Conservation (phyloP, 495 filamentous ascomycete genomes). For the Staphylotrichum longicolle region DNA sequence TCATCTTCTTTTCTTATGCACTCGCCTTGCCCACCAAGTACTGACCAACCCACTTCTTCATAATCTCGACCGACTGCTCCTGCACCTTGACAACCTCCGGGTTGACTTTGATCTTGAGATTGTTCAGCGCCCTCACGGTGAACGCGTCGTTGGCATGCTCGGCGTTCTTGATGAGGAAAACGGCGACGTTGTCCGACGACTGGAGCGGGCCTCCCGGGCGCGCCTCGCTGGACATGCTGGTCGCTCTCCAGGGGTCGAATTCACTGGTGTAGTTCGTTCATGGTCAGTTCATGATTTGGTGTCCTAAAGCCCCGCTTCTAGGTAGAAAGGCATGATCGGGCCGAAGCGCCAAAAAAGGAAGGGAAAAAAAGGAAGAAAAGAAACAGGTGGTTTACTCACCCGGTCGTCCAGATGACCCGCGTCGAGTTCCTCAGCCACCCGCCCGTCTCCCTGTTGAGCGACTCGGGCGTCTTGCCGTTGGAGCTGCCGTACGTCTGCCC, state of each 20-base stretch:
- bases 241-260: slow-evolving; percentile 60
- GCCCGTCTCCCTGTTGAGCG: slow-evolving; percentile 57
- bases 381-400: slow-evolving; percentile 34
- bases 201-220: slow-evolving; percentile 55
- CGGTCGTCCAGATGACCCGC: slow-evolving; percentile 60
- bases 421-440: slow-evolving; percentile 56
- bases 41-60: slow-evolving; percentile 51
- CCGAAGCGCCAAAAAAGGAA: too few relatives aligned
- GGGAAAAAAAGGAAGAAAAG: neutral
- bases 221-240: slow-evolving; percentile 51
- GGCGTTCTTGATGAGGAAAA: slow-evolving; percentile 56
- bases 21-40: slow-evolving; percentile 18
- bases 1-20: neutral
- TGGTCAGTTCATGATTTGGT: neutral
- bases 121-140: slow-evolving; percentile 37
- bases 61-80: slow-evolving; percentile 28
- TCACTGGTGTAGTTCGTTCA: slow-evolving; percentile 32
- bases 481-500: slow-evolving; percentile 52
- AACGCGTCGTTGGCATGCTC: slow-evolving; percentile 54
- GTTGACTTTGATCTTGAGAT: slow-evolving; percentile 33
- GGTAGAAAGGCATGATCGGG: too few relatives aligned
- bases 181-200: slow-evolving; percentile 43
- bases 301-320: too few relatives aligned
- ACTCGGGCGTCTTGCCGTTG: slow-evolving; percentile 48
- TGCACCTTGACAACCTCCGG: slow-evolving; percentile 45